A percentile compares a stretch with the other conserved stretches of the same genome.
Evolutionary conservation across 306 rosid species (phyloP).

Genomic region (Gastrolobium villosum): DNA sequence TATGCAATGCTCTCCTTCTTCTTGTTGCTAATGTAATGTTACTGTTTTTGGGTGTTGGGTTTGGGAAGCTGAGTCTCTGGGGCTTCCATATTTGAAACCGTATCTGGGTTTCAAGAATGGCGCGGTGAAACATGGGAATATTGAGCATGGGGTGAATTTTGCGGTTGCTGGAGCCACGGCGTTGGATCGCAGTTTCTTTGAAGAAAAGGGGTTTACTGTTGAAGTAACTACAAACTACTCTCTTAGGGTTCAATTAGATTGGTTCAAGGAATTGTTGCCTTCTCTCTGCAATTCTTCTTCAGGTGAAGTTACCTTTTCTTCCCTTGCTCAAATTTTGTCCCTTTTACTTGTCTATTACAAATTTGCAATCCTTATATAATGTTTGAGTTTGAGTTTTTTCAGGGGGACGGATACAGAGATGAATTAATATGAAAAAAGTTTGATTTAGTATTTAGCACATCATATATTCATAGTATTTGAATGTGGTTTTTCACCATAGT

Average conservation of each 20-base stretch:
- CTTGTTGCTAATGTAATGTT: not conserved
- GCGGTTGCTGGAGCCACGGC: constrained; percentile 76
- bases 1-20: not conserved
- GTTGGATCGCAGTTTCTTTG: constrained; percentile 51
- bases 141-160: constrained; percentile 60
- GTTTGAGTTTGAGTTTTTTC: not conserved
- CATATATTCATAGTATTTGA: not conserved
- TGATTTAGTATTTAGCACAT: not conserved
- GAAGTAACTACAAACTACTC: constrained; percentile 46
- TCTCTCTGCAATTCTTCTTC: constrained; percentile 62
- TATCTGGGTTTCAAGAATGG: constrained; percentile 50
- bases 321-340: not conserved
- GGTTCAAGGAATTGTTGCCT: constrained; percentile 61
- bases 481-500: not conserved
- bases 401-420: not conserved
- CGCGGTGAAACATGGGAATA: not conserved
- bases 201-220: constrained; percentile 48
- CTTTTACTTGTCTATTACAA: not conserved
- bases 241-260: constrained; percentile 59
- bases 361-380: constrained; percentile 1
- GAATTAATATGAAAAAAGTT: not conserved
- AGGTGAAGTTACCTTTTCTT: constrained; percentile 35
- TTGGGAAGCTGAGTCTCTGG: constrained; percentile 55
- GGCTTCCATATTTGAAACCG: constrained; percentile 59
- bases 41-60: not conserved